Base-by-base conservation (phyloP, 2,329 filamentous ascomycete genomes). In the Fusarium musae region DNA sequence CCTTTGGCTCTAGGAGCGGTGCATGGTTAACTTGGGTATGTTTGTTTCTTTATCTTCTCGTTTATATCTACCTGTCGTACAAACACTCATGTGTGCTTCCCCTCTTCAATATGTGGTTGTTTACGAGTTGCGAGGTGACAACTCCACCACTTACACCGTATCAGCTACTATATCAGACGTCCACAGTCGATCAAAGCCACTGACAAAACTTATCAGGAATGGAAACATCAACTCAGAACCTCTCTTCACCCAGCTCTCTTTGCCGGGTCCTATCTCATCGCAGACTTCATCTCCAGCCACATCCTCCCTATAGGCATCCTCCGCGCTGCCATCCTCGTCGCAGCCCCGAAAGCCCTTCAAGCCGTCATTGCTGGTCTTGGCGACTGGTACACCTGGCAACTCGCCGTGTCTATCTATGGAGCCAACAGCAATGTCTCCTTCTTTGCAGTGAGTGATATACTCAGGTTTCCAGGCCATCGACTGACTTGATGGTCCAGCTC, bases 1-100 rank as follows among this genome's bases (percentile, higher is more conserved):
- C 93, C 6, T 98, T 97, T 86, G 95, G 95, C 28, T 79, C 85
- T 5, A 81, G 87, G 19, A 93, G 92, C 81, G 93, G 93, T 70
- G 94, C 96, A 34, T 99, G 96, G 94, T 88, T 98, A 78, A 99
- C 96, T 71, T 99, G 96, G 96, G 96, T 97, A 87, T 78, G 88
- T 84, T 63, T 46, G 11, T 60, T 58, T 62, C 58, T 34, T n/a
- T 6, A 30, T 40, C 53, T 60, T 37, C 30, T 50, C n/a, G 21
- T 32, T 21, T 34, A 43, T 26, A 11, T 42, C 26, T 36, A 16
- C 32, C 36, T 54, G 17, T 61, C 32, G 30, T 32, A 15, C 2
- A 30, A 13, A 28, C 11, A 23, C 6, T n/a, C 43, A 37, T 30
- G 21, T 12, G 23, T 39, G 12, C 21, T 21, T 32, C 30, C 42